Base-by-base conservation (phyloP, 2,329 filamentous ascomycete species). In the Alternaria ventricosa region DNA sequence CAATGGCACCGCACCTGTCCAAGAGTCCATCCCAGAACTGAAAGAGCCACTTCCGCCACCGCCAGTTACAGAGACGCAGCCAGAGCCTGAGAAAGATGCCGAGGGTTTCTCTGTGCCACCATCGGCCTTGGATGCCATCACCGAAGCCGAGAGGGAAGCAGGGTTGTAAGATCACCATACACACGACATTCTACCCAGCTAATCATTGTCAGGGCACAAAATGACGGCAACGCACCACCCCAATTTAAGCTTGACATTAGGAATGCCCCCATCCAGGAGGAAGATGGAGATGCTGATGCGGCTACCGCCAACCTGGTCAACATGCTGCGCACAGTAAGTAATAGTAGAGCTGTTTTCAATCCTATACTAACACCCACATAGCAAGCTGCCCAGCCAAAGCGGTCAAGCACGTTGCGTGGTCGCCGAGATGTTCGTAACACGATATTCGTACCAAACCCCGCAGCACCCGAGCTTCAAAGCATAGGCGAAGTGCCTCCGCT, bases 361-460 rank as follows among this genome's bases (percentile, higher is more conserved):
- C 23, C 43, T 12, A 45, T 27, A 45, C 69, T 78, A 66, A 78
- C 59, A 50, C 25, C 3, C 27, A n/a, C 33, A 73, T 84, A 88
- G 80, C 79, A 86, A 78, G 80, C 81, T 25, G 87, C 89, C 60
- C 89, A 93, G 20, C 69, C 79, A 3, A 79, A 80, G 44, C 79
- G 81, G 63, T 83, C 87, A 13, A 91, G 92, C 49, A 97, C 94
- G 13, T 84, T 97, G 15, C 88, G 96, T 70, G 96, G 96, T 55
- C 91, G 96, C 64, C 88, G 96, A 76, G 95, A 98, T 78, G 93
- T 96, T 66, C 89, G 95, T 63, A 97, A 97, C 80, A 97, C 94
- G 1, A 90, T 97, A 58, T 95, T 96, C 75, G 86, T 94, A 67
- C 90, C 92, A 7, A 79, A 75, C 55, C 78, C 76, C 23, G 71